Evolutionary conservation across 345 rosid species (phyloP).

Genomic region (Moricandia arvensis): DNA sequence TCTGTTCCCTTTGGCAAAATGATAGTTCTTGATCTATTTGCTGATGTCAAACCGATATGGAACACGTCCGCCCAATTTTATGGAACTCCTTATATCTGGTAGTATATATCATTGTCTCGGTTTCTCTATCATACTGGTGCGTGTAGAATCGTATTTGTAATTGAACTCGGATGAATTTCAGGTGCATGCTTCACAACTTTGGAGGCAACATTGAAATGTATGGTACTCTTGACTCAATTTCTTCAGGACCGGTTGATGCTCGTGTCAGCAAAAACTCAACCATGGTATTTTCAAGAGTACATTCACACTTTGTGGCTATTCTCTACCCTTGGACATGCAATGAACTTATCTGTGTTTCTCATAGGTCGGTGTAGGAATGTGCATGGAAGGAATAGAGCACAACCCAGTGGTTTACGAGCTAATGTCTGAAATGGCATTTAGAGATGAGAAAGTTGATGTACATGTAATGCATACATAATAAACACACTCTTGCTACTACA

Average conservation of each 20-base stretch:
- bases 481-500: neutral
- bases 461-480: constrained; percentile 46
- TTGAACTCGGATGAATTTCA: constrained; percentile 31
- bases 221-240: constrained; percentile 71
- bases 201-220: constrained; percentile 97
- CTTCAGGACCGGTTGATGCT: constrained; percentile 87
- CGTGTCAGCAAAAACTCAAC: constrained; percentile 71
- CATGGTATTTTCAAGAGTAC: constrained; percentile 56
- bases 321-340: neutral
- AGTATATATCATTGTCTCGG: neutral
- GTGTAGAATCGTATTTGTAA: neutral
- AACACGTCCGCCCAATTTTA: constrained; percentile 75
- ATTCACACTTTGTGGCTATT: neutral
- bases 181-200: constrained; percentile 96
- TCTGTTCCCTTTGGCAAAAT: constrained; percentile 89
- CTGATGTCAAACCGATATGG: constrained; percentile 94
- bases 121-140: neutral
- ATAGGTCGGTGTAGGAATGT: constrained; percentile 95
- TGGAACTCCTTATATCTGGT: constrained; percentile 94
- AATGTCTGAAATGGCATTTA: constrained; percentile 94
- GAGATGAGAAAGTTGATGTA: constrained; percentile 62
- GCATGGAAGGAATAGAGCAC: constrained; percentile 98
- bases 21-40: constrained; percentile 93
- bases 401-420: constrained; percentile 90
- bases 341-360: constrained; percentile 8